phyloP scores from a whole-genome alignment of 1,284 basidiomycete species.

The Chiua sp. region DNA sequence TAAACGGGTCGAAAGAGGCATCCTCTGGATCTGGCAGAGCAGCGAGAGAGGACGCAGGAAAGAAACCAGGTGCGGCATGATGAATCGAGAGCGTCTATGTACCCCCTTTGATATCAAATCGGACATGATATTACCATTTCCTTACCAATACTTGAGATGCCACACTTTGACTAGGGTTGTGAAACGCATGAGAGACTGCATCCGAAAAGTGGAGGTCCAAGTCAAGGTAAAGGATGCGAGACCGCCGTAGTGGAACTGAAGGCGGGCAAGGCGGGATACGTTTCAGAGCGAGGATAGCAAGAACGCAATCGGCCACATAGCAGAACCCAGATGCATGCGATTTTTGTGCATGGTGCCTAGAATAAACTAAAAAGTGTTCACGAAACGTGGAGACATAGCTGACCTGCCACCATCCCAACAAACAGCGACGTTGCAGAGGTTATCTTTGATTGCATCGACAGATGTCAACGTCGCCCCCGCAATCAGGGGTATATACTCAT shows the following conservation, averaged over 20 bases:
- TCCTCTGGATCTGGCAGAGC: constrained; percentile 48
- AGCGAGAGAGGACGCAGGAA: constrained; percentile 68
- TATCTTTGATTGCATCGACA: constrained; percentile 61
- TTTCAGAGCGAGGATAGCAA: constrained; percentile 74
- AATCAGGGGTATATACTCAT: constrained; percentile 71
- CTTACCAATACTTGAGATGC: constrained; percentile 64
- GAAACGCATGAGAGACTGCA: constrained; percentile 83
- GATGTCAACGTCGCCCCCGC: constrained; percentile 83
- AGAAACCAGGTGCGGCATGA: constrained; percentile 83
- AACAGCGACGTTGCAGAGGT: constrained; percentile 67
- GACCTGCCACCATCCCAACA: constrained; percentile 87
- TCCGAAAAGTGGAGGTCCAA: constrained; percentile 94
- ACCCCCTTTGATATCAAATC: neutral
- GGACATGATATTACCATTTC: neutral
- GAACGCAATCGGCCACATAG: constrained; percentile 90
- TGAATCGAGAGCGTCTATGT: constrained; percentile 83
- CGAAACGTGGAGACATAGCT: constrained; percentile 16
- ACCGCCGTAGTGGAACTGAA: constrained; percentile 41
- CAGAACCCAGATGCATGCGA: constrained; percentile 87
- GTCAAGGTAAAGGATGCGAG: constrained; percentile 89
- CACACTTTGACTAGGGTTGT: constrained; percentile 40
- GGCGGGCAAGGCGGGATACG: constrained; percentile 30
- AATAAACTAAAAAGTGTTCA: neutral
- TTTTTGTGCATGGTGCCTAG: constrained; percentile 80
- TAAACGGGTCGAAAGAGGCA: constrained; percentile 66